Evolutionary conservation across 768 basidiomycete genomes (phyloP), one percentile per base, ranked within the genome.

Genomic region (Krasilnikovozyma curviuscula): DNA sequence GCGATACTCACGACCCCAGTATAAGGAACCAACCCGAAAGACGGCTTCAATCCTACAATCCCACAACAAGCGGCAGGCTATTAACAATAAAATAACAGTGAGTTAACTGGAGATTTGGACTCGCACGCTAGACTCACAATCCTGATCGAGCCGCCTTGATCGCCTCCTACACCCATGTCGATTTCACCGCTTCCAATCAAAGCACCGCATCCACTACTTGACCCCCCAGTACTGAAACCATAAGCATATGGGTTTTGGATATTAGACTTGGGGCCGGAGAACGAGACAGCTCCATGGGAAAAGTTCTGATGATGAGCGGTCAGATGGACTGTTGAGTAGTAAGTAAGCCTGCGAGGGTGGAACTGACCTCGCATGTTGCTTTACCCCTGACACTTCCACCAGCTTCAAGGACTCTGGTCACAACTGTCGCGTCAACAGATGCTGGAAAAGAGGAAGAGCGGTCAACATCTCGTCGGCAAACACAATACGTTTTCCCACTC

Each of bases 101-200:
- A 3, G 4, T 5, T 25, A 9, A 30, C 18, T 4, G 19, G 19
- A 4, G 32, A 30, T 31, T 5, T 38, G 1, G 10, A 5, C 34
- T 4, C 43, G 19, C 18, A 19, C 10, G 5, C 6, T 10, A 10
- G 3, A 53, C 58, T 54, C n/a, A 61, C 60, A 33, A 61, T 59
- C 14, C 70, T 63, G 35, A 72, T 69, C 18, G 64, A 66, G 2
- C 70, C 70, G 19, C 70, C 70, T 51, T 72, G 70, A 50, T 72
- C 70, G 10, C 67, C 69, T 1, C 71, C 71, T 27, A 72, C 64
- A n/a, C 61, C 69, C 62, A 72, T 60, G 45, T 71, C 69, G 13
- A 64, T 67, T 24, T 60, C 62, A 10, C 66, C 66, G 3, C 59
- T 54, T 0, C 65, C 67, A 7, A 72, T n/a, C n/a, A n/a, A n/a